A percentile compares a stretch with the other conserved stretches of the same genome.
Conservation (phyloP, 306 rosid species). For the Quillaja saponaria region DNA sequence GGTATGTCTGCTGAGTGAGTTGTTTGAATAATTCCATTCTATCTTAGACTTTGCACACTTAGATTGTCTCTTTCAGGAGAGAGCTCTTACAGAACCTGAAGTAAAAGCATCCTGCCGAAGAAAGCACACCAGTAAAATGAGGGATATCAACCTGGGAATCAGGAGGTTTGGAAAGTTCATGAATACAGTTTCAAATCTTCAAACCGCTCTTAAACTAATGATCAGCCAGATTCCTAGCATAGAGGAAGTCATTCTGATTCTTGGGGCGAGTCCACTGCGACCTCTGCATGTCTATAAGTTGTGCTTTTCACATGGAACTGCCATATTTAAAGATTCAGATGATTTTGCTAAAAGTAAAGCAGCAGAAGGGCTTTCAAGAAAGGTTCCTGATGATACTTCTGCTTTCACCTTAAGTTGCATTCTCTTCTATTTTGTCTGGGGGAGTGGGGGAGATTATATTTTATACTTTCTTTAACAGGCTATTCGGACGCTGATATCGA, state of each 20-base stretch:
- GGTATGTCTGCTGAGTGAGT: slow-evolving; percentile 45
- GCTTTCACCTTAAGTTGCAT: slow-evolving; percentile 28
- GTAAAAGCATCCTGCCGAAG: slow-evolving; percentile 61
- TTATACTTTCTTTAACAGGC: slow-evolving; percentile 55
- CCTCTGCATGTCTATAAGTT: slow-evolving; percentile 68
- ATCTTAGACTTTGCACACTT: slow-evolving; percentile 6
- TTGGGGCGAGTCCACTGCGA: slow-evolving; percentile 75
- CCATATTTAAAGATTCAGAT: slow-evolving; percentile 25
- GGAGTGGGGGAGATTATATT: slow-evolving; percentile 17
- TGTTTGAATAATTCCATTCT: slow-evolving; percentile 27
- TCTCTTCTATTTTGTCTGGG: slow-evolving; percentile 8
- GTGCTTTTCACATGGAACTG: slow-evolving; percentile 44
- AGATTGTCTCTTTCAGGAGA: slow-evolving; percentile 51
- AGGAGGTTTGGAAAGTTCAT: slow-evolving; percentile 74
- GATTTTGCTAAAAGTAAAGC: slow-evolving; percentile 66
- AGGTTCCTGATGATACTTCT: slow-evolving; percentile 41
- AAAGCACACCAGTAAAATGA: slow-evolving; percentile 60
- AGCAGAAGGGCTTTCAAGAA: slow-evolving; percentile 73
- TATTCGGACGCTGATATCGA: slow-evolving; percentile 67
- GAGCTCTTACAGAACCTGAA: slow-evolving; percentile 41
- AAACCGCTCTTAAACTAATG: slow-evolving; percentile 60
- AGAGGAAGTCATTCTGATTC: slow-evolving; percentile 54
- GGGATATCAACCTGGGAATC: slow-evolving; percentile 72
- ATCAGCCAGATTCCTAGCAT: slow-evolving; percentile 47
- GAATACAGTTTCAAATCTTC: slow-evolving; percentile 50